Conservation (phyloP, 331 rosid genomes). For the Arachis monticola region DNA sequence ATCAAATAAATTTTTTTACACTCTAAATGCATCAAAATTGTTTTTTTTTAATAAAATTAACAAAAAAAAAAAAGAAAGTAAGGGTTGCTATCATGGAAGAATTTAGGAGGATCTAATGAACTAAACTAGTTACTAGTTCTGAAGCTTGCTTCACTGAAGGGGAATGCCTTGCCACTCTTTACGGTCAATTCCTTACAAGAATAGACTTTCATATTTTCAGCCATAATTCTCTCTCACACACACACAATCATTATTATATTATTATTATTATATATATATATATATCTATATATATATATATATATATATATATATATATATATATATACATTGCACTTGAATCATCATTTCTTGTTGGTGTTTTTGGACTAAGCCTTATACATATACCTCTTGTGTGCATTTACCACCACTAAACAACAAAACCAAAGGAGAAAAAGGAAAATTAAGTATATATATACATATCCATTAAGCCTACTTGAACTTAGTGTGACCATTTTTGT, state of each 20-base stretch:
- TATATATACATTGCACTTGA: constrained; percentile 17
- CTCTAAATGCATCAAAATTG: too few species aligned
- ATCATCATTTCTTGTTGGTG: constrained; percentile 43
- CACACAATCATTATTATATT: neutral
- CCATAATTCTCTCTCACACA: constrained; percentile 14
- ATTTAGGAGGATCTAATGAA: constrained; percentile 45
- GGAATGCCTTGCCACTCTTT: constrained; percentile 57
- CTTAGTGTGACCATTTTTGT: neutral
- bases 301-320: too few species aligned
- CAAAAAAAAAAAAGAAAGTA: constrained; percentile 24
- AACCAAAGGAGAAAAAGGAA: constrained; percentile 20
- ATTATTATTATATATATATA: too few species aligned
- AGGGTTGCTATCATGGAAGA: constrained; percentile 53
- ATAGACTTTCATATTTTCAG: constrained; percentile 39
- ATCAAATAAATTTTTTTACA: too few species aligned
- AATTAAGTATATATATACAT: constrained; percentile 33
- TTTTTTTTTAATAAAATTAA: too few species aligned
- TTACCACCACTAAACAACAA: constrained; percentile 25
- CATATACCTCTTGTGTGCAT: neutral
- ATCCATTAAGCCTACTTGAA: constrained; percentile 7
- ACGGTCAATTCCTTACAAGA: constrained; percentile 59
- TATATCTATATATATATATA: too few species aligned
- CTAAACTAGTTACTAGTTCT: constrained; percentile 34
- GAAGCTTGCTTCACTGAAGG: constrained; percentile 58
- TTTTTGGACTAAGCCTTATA: constrained; percentile 34